phyloP scores from a whole-genome alignment of 1,139 yeast species.

The Torulaspora pretoriensis region DNA sequence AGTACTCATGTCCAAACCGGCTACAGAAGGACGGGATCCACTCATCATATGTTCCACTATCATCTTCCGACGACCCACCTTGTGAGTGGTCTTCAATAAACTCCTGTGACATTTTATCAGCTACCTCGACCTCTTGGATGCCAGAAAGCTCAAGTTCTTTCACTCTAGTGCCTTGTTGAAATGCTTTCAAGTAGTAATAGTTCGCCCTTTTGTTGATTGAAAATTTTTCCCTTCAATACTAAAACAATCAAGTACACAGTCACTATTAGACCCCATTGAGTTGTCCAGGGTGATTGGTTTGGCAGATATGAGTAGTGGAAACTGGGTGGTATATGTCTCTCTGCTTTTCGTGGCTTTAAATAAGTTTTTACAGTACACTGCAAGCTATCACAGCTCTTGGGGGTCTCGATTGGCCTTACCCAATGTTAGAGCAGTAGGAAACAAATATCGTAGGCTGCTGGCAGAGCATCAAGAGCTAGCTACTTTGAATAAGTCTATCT shows the following conservation, averaged over 20 bases:
- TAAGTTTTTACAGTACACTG: constrained; percentile 26
- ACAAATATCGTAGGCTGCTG: constrained; percentile 41
- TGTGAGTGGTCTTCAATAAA: constrained; percentile 24
- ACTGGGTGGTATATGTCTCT: constrained; percentile 26
- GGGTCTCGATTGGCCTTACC: constrained; percentile 22
- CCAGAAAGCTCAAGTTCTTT: not conserved
- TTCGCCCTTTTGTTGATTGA: constrained; percentile 1
- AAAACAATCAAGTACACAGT: not conserved
- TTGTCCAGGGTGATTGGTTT: not conserved
- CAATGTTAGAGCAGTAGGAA: constrained; percentile 15
- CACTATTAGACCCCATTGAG: not conserved
- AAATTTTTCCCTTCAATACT: constrained; percentile 3
- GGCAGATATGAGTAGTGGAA: constrained; percentile 11
- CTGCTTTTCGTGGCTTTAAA: constrained; percentile 29
- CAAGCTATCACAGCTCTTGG: constrained; percentile 29
- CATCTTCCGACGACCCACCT: constrained; percentile 27
- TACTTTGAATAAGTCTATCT: constrained; percentile 54
- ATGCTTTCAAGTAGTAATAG: not conserved
- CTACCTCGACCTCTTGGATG: not conserved
- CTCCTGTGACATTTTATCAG: constrained; percentile 22
- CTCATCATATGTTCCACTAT: constrained; percentile 46
- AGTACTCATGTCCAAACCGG: constrained; percentile 85
- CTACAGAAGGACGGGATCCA: constrained; percentile 92
- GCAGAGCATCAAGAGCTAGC: constrained; percentile 47
- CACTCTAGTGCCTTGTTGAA: not conserved